Percentiles rank a stretch among this genome's conserved stretches.
Conservation (phyloP, 2,329 filamentous ascomycete species). For the Alternaria sp. region DNA sequence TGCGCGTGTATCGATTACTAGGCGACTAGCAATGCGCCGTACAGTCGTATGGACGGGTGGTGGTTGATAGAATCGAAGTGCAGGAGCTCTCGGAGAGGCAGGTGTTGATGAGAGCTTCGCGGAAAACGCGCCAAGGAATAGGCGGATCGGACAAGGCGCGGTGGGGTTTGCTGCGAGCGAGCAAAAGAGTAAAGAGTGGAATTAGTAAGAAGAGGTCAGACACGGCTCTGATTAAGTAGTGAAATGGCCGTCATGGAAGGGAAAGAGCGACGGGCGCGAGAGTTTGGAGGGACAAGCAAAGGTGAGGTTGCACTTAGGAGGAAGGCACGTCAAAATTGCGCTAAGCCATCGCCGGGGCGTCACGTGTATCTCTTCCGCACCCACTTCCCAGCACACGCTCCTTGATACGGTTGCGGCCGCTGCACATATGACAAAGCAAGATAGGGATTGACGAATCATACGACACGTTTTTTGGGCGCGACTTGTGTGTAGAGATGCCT, state of each 20-base stretch:
- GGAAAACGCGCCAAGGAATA: slow-evolving; percentile 47
- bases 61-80: slow-evolving; percentile 26
- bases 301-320: slow-evolving; percentile 27
- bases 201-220: slow-evolving; percentile 30
- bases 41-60: slow-evolving; percentile 27
- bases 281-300: slow-evolving; percentile 24
- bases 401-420: slow-evolving; percentile 2
- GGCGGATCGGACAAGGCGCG: slow-evolving; percentile 26
- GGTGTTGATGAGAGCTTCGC: slow-evolving; percentile 32
- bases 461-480: slow-evolving; percentile 6
- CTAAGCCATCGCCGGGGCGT: slow-evolving; percentile 20
- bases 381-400: slow-evolving; percentile 7
- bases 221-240: slow-evolving; percentile 43
- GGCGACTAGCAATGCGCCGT: slow-evolving; percentile 31
- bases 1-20: slow-evolving; percentile 31
- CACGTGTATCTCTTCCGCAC: slow-evolving; percentile 25
- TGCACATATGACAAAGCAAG: slow-evolving; percentile 20
- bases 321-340: slow-evolving; percentile 19
- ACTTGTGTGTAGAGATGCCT: slow-evolving; percentile 24
- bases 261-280: slow-evolving; percentile 33
- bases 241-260: slow-evolving; percentile 40
- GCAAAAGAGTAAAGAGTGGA: slow-evolving; percentile 28
- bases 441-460: slow-evolving; percentile 24
- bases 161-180: slow-evolving; percentile 24
- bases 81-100: slow-evolving; percentile 27